These are phyloP conservation scores for Coprinopsis strossmayeri DNA, from an alignment of 768 basidiomycete species.

Conservation along the genomic window DNA sequence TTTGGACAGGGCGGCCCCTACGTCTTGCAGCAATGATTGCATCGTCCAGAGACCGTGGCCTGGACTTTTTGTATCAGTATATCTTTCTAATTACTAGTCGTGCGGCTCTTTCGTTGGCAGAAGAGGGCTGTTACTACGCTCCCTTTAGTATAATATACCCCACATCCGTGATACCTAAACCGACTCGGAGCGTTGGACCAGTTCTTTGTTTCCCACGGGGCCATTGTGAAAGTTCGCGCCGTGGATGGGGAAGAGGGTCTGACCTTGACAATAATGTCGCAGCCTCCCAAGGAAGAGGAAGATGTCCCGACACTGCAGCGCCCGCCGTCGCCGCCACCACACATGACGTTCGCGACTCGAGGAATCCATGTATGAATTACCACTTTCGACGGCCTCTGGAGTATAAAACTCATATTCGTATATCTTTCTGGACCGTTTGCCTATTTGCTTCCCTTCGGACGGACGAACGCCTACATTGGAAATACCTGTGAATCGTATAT, in stretches of 20 bases:
- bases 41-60: neutral
- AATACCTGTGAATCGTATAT: neutral
- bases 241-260: neutral
- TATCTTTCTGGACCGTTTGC: no score
- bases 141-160: neutral
- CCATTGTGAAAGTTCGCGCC: neutral
- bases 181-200: no score
- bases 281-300: conserved; percentile 43
- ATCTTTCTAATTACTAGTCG: no score
- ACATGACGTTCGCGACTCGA: conserved; percentile 64
- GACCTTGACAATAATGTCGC: neutral
- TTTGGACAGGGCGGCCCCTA: neutral
- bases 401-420: conserved; percentile 16
- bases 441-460: conserved; percentile 10
- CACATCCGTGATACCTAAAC: no score
- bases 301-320: conserved; percentile 50
- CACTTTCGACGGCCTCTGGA: conserved; percentile 11
- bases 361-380: conserved; percentile 61
- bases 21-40: neutral
- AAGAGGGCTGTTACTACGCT: neutral
- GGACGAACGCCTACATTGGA: neutral
- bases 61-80: no score
- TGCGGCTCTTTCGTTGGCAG: no score
- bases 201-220: no score
- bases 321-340: conserved; percentile 65